These are phyloP conservation scores for Acanthamoeba castellanii DNA, from an alignment of 208 protist species.

Conservation along the genomic window DNA sequence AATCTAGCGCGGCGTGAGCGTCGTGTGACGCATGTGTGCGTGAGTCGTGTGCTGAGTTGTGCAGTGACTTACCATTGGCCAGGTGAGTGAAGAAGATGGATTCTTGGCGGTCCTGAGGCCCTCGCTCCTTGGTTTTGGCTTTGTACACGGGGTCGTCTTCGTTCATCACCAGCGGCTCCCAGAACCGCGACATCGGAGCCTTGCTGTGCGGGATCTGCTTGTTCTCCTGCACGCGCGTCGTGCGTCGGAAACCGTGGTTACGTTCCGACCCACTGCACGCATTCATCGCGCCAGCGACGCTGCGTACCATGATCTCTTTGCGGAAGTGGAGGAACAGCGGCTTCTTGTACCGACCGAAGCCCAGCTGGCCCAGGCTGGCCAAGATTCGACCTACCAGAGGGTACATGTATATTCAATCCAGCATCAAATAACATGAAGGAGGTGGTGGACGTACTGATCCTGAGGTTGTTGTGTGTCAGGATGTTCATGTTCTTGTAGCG, in stretches of 20 bases:
- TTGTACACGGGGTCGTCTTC: background rate
- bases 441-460: background rate
- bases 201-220: conserved; percentile 27
- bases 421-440: background rate
- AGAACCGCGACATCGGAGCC: background rate
- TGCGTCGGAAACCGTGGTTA: background rate
- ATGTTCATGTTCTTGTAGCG: conserved; percentile 51
- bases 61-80: background rate
- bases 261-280: background rate
- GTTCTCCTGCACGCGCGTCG: background rate
- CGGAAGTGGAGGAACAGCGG: background rate
- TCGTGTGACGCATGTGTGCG: background rate
- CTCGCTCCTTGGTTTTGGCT: conserved; percentile 12
- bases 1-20: background rate
- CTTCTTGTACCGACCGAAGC: conserved; percentile 62
- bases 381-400: background rate
- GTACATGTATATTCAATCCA: background rate
- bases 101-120: conserved; percentile 36
- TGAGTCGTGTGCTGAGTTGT: background rate
- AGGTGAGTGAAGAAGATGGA: conserved; percentile 57
- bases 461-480: conserved; percentile 55
- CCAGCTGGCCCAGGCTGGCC: conserved; percentile 1
- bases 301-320: conserved; percentile 1
- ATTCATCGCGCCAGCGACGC: background rate
- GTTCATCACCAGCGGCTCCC: background rate